Evolutionary conservation across 2,329 filamentous ascomycete species (phyloP).

Genomic region (Pezicula carpinea): DNA sequence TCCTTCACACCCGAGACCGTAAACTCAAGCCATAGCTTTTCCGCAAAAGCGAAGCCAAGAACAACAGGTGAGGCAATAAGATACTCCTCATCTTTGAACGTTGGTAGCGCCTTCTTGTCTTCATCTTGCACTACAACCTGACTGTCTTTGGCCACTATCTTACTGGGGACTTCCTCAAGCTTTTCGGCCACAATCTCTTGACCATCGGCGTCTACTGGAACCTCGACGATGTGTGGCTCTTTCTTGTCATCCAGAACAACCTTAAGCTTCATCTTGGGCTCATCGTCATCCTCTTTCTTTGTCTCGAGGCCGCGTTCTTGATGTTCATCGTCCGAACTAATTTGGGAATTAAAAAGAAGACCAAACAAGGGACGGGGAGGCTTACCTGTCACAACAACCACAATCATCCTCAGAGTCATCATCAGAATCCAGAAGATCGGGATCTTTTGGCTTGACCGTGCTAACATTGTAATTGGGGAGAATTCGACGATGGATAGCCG

Average conservation of each 20-base stretch:
- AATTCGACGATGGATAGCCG: conserved; percentile 74
- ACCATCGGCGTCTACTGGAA: conserved; percentile 51
- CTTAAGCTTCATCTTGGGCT: conserved; percentile 31
- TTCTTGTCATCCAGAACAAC: conserved; percentile 42
- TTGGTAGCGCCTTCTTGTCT: conserved; percentile 34
- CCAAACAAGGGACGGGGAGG: neutral
- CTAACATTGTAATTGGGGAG: conserved; percentile 83
- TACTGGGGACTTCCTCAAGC: conserved; percentile 46
- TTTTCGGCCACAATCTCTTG: conserved; percentile 50
- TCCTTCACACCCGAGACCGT: conserved; percentile 73
- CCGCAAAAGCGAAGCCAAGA: conserved; percentile 79
- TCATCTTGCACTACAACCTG: conserved; percentile 17
- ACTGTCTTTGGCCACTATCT: conserved; percentile 19
- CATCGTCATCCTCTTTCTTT: conserved; percentile 20
- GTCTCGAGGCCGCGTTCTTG: conserved; percentile 23
- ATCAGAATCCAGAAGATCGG: conserved; percentile 50
- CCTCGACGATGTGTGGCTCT: conserved; percentile 43
- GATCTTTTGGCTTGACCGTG: conserved; percentile 67
- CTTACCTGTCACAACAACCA: conserved; percentile 34
- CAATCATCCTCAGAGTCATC: conserved; percentile 39
- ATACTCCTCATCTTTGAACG: conserved; percentile 78
- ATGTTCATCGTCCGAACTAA: conserved; percentile 25
- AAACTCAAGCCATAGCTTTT: conserved; percentile 90
- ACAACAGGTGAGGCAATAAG: conserved; percentile 80
- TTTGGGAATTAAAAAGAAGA: neutral